Evolutionary conservation across 73 alveolate species (phyloP).

Genomic region (Paramecium biaurelia): DNA sequence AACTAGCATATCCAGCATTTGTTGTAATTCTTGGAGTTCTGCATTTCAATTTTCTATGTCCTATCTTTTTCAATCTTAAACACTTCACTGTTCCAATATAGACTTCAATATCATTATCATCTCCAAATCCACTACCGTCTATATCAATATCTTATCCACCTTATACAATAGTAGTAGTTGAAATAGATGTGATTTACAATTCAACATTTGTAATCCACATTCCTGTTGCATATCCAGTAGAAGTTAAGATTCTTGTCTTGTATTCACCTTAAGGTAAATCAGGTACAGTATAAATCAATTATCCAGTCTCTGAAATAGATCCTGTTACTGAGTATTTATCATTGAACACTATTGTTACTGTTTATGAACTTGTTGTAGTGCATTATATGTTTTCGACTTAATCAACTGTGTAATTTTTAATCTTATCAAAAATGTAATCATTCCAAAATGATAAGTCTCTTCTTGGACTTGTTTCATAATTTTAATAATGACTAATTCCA

Average conservation of each 20-base stretch:
- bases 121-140: constrained; percentile 17
- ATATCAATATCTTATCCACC: constrained; percentile 15
- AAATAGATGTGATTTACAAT: background rate
- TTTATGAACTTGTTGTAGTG: background rate
- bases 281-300: background rate
- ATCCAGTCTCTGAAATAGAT: background rate
- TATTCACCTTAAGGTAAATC: constrained; percentile 39
- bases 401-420: background rate
- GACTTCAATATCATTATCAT: background rate
- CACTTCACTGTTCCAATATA: background rate
- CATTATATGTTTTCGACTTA: background rate
- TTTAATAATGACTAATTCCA: background rate
- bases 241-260: background rate
- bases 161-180: background rate
- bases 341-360: background rate
- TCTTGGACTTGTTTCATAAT: background rate
- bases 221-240: background rate
- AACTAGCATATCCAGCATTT: background rate
- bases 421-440: background rate
- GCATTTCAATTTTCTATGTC: background rate
- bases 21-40: constrained; percentile 35
- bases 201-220: constrained; percentile 12
- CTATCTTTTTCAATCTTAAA: background rate
- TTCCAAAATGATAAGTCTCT: background rate
- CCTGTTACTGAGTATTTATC: background rate